Base-by-base conservation (phyloP, 1,139 yeast genomes). In the Geotrichum siamense region DNA sequence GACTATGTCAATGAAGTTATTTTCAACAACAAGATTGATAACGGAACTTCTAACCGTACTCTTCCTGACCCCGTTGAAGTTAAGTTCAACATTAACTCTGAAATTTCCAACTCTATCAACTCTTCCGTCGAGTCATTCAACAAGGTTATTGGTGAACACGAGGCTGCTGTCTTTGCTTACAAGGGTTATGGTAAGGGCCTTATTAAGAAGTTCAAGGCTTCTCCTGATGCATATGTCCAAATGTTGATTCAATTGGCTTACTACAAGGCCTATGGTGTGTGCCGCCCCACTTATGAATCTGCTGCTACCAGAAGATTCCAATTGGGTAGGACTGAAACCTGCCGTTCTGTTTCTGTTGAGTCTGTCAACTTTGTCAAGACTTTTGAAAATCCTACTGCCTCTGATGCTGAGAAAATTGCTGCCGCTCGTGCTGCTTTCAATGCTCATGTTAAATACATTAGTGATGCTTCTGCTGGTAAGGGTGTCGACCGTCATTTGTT, bases 251-350 rank as follows among this genome's bases (percentile, higher is more conserved):
- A 82, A 70, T 72, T 82, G 55, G 86, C 89, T 21, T 82, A 82
- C 68, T 89, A 71, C 72, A 87, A 87, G 67, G 72, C 79, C 67
- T 75, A 86, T 41, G 95, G 95, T 25, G 78, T 75, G 47, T 71
- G 79, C 50, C 75, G 93, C 62, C 96, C 96, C 52, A 91, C 97
- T 21, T 91, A 91, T 64, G 98, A 91, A 65, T 82, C 95, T 40
- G 96, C 96, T 5, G 87, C 97, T 22, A 89, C 97, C 3, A 78
- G 97, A 65, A 80, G 79, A 61, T 89, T 74, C 67, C 82, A 79
- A 60, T 79, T 77, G 57, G 98, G 98, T 47, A 78, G 98, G 65
- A 91, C 97, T n/a, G 98, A 91, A 66, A 83, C 96, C 32, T 89
- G 94, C 51, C 77, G 98, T 61, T 68, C 87, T 6, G 96, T 86